phyloP scores from a whole-genome alignment of 2,329 filamentous ascomycete species.

The Fusarium sp. region DNA sequence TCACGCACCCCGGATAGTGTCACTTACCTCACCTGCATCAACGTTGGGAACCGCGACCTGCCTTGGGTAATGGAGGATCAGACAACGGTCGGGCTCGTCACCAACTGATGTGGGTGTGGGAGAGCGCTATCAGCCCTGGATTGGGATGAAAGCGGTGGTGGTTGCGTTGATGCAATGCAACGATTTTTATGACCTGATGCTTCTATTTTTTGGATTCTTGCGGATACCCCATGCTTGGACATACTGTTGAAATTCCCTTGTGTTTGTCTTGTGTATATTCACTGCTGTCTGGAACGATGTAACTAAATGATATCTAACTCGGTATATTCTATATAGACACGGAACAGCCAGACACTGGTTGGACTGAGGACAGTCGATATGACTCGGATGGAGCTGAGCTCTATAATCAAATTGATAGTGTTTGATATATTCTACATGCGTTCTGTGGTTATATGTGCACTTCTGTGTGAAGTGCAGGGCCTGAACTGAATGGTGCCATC shows the following conservation, averaged over 20 bases:
- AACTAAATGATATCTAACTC: constrained; percentile 3
- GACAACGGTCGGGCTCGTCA: constrained; percentile 21
- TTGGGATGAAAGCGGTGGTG: constrained; percentile 10
- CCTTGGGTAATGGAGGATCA: constrained; percentile 58
- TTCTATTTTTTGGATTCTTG: constrained; percentile 29
- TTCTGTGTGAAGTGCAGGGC: neutral
- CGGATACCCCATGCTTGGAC: constrained; percentile 40
- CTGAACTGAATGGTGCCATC: neutral
- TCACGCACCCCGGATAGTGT: constrained; percentile 55
- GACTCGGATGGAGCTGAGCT: constrained; percentile 25
- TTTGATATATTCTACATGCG: neutral
- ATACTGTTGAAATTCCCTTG: constrained; percentile 29
- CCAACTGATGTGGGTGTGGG: constrained; percentile 8
- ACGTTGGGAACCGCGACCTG: constrained; percentile 59
- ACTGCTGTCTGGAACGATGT: constrained; percentile 11
- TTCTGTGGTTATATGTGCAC: neutral
- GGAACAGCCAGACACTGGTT: constrained; percentile 1
- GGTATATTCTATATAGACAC: constrained; percentile 27
- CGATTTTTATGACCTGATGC: constrained; percentile 39
- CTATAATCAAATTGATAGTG: constrained; percentile 13
- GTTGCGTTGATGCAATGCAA: constrained; percentile 33
- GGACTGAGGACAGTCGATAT: constrained; percentile 6
- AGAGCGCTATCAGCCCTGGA: neutral
- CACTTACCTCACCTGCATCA: constrained; percentile 62
- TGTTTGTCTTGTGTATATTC: constrained; percentile 29